These are phyloP conservation scores for Deuterostichococcus epilithicus DNA, from an alignment of 139 green algal genomes.

Conservation along the genomic window DNA sequence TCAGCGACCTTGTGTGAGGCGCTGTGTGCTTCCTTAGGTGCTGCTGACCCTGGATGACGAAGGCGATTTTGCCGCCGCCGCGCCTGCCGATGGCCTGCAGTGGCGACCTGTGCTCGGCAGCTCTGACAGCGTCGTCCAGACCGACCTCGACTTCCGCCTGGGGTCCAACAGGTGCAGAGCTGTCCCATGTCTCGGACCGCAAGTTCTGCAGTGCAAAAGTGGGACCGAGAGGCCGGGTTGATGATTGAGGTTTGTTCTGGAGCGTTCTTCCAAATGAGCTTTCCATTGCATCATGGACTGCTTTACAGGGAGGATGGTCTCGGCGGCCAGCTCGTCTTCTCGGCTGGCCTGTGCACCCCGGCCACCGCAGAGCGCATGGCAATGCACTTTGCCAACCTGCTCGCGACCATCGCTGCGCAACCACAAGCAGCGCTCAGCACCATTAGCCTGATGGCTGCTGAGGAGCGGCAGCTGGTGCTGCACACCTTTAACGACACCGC, in stretches of 20 bases:
- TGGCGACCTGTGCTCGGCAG: background rate
- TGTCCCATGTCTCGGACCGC: background rate
- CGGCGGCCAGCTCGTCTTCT: background rate
- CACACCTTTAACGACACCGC: background rate
- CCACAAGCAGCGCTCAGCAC: background rate
- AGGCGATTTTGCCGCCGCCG: background rate
- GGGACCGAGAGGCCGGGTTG: too few species aligned
- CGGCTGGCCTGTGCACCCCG: background rate
- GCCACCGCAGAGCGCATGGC: background rate
- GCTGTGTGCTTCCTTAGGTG: background rate
- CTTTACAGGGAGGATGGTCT: background rate
- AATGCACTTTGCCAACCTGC: background rate
- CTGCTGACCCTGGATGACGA: background rate
- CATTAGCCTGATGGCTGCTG: background rate
- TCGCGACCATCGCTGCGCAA: background rate
- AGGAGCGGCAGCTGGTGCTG: background rate
- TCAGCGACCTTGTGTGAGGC: background rate
- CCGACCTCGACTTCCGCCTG: background rate
- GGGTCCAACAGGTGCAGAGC: background rate
- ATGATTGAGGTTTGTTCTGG: too few species aligned
- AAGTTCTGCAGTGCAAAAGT: too few species aligned
- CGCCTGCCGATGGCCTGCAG: background rate
- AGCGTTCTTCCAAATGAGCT: too few species aligned
- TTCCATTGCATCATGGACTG: too few species aligned
- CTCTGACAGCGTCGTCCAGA: background rate